These are phyloP conservation scores for Cenchrus fungigraminus DNA, from an alignment of 176 grass and related monocot genomes.

Conservation along the genomic window DNA sequence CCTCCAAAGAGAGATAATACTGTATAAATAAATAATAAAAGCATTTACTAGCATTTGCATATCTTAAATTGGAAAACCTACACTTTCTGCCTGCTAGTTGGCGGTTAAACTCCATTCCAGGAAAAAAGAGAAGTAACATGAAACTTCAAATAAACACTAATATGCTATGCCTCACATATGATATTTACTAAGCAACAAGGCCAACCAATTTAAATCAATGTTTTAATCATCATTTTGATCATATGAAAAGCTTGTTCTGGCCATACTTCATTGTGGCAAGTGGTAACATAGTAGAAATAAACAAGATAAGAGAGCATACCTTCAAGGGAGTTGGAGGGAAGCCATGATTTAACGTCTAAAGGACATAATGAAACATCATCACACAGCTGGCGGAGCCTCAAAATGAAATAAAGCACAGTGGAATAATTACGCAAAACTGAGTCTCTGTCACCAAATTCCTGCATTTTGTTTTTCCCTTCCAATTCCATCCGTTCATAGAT, in stretches of 20 bases:
- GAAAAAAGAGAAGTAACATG: neutral
- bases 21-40: neutral
- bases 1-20: neutral
- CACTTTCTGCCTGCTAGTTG: neutral
- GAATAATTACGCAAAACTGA: conserved; percentile 77
- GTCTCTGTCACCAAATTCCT: conserved; percentile 73
- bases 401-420: conserved; percentile 84
- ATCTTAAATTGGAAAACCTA: conserved; percentile 5
- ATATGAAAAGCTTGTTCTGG: neutral
- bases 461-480: conserved; percentile 80
- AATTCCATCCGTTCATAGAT: conserved; percentile 76
- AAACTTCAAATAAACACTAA: conserved; percentile 11
- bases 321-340: conserved; percentile 64
- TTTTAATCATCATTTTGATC: neutral
- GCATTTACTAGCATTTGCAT: neutral
- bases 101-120: neutral
- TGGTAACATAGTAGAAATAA: neutral
- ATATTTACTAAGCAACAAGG: conserved; percentile 13
- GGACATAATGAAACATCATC: conserved; percentile 84
- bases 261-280: neutral
- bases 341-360: conserved; percentile 74
- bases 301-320: conserved; percentile 47
- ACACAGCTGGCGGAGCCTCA: conserved; percentile 90
- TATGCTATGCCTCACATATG: neutral
- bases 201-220: neutral